A percentile compares a stretch with the other conserved stretches of the same genome.
These are phyloP conservation scores for Solanum ossicruentum DNA, from an alignment of 257 asterid species.

Conservation along the genomic window DNA sequence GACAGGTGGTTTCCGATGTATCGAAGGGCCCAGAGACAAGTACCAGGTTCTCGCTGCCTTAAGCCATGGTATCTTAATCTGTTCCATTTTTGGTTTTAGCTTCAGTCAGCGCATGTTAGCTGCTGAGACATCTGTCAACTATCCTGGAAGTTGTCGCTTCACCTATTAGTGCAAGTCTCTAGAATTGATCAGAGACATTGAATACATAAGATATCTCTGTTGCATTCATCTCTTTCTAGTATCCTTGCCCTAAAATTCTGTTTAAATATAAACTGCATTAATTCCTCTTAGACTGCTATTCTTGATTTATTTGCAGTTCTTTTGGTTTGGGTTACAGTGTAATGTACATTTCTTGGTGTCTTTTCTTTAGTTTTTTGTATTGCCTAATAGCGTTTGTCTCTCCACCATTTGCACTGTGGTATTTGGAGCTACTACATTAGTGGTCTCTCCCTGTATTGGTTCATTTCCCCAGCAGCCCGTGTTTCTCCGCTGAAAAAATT, in stretches of 20 bases:
- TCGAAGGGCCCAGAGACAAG: neutral
- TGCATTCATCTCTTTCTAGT: neutral
- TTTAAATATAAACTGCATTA: neutral
- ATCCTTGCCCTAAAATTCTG: neutral
- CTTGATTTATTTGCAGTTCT: neutral
- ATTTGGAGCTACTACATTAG: neutral
- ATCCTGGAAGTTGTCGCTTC: neutral
- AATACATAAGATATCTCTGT: neutral
- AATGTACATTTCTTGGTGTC: neutral
- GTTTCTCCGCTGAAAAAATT: neutral
- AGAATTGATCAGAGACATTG: neutral
- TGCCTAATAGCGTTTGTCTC: neutral
- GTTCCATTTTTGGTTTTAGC: neutral
- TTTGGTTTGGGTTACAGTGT: neutral
- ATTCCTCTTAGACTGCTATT: neutral
- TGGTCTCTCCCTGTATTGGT: neutral
- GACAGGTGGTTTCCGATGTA: neutral
- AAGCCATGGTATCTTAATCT: neutral
- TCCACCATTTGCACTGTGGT: neutral
- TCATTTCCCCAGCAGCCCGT: neutral
- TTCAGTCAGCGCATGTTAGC: neutral
- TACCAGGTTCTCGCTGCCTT: neutral
- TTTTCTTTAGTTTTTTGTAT: neutral
- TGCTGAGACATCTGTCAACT: neutral
- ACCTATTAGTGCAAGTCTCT: neutral